Evolutionary conservation across 805 yeast species (phyloP), one percentile per base, ranked within the genome.

Genomic region (Kodamaea neixiangensis): DNA sequence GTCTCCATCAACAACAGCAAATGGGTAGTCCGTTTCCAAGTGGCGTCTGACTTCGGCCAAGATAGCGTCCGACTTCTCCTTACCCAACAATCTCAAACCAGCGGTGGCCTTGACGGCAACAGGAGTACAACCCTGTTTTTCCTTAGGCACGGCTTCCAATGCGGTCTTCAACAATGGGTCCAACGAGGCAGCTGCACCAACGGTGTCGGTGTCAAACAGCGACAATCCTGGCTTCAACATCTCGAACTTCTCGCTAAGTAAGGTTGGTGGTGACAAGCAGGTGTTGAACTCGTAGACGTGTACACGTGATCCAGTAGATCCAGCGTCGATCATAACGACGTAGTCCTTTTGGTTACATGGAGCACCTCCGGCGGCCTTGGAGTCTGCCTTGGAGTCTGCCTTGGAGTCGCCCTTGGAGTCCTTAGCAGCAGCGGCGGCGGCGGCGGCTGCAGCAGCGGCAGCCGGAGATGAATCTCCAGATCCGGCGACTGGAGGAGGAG

Each of bases 81-180:
- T 82, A 50, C 99, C 98, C 48, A 92, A 75, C 56, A 87, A 66
- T 70, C 99, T 83, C 64, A 94, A 79, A 37, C 99, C 99, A 22
- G 99, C 99, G 45, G 99, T 94, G 48, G 99, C 99, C 74, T 92
- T 93, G 42, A 94, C 97, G 1, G 97, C 96, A 44, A 94, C 81
- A 5, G 98, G 99, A 2, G 98, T 85, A 72, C 98, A 94, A 0
- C 76, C 69, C 61, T 83, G 90, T 62, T 79, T 74, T 40, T 78
- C 78, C 54, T 78, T 76, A 31, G 99, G 99, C 48, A 94, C 89
- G 13, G 83, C 70, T 33, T 83, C 76, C 59, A 92, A 62, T 0
- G 99, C 99, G 10, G 81, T 59, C 29, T 88, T 77, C 59, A 94
- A 75, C 60, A 94, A 78, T 44, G 90, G 86, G 62, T 94, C 96